Evolutionary conservation across 495 filamentous ascomycete species (phyloP).

Genomic region (Podospora didyma): DNA sequence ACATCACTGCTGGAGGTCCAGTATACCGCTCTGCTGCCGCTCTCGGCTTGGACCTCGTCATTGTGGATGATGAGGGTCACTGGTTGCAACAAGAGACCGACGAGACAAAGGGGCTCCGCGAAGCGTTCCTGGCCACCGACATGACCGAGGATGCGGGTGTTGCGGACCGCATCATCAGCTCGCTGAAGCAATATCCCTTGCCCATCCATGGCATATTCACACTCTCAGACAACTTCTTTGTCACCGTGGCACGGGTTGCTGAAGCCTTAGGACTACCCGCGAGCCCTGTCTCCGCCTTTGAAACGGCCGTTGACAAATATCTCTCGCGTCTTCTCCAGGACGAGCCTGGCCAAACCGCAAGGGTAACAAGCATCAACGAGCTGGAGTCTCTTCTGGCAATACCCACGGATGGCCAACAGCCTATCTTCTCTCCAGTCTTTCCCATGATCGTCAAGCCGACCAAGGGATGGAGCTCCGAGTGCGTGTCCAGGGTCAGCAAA

Average conservation of each 20-base stretch:
- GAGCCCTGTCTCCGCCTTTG: slow-evolving; percentile 31
- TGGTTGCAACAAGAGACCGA: slow-evolving; percentile 37
- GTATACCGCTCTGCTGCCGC: slow-evolving; percentile 35
- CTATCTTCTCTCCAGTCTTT: slow-evolving; percentile 13
- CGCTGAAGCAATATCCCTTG: slow-evolving; percentile 27
- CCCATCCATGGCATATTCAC: slow-evolving; percentile 37
- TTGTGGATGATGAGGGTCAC: slow-evolving; percentile 44
- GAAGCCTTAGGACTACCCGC: slow-evolving; percentile 29
- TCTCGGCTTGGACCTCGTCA: slow-evolving; percentile 42
- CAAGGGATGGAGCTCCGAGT: slow-evolving; percentile 30
- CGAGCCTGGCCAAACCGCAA: slow-evolving; percentile 18
- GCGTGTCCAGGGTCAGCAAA: slow-evolving; percentile 24
- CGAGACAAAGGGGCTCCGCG: slow-evolving; percentile 32
- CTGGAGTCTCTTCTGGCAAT: slow-evolving; percentile 13
- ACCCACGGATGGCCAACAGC: neutral
- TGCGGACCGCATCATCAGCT: slow-evolving; percentile 28
- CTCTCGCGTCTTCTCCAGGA: slow-evolving; percentile 35
- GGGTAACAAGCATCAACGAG: slow-evolving; percentile 15
- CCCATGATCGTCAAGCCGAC: slow-evolving; percentile 31
- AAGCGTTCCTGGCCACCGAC: slow-evolving; percentile 30
- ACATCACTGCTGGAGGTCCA: slow-evolving; percentile 31
- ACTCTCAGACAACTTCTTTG: slow-evolving; percentile 37
- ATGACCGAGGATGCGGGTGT: slow-evolving; percentile 30
- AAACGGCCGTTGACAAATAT: slow-evolving; percentile 42
- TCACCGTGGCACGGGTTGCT: slow-evolving; percentile 30